Evolutionary conservation across 1,284 basidiomycete genomes (phyloP), one percentile per base, ranked within the genome.

Genomic region (Malassezia furfur): DNA sequence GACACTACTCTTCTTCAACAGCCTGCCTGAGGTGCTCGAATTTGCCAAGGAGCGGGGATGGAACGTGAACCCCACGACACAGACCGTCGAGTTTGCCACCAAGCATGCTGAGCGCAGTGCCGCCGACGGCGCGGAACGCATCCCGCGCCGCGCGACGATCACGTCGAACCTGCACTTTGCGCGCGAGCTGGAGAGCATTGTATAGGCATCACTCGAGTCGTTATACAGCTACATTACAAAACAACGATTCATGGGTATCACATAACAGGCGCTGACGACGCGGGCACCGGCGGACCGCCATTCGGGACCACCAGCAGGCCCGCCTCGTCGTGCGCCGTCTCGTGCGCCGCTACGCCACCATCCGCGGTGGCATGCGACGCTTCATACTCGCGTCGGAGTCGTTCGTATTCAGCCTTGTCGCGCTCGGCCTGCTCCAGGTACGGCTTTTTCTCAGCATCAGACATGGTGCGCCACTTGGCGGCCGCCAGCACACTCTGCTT

Each of bases 401-500:
- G 61, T 54, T 68, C 68, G 57, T 71, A 71, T n/a, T 64, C 62
- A 14, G 56, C 54, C 61, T 72, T 72, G 60, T 73, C 68, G 10
- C 58, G 54, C 36, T 72, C 62, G 39, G 64, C 72, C 40, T 67
- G 63, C 28, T 66, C 63, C 32, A 70, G 52, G 52, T 66, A 71
- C 8, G 68, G 69, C 55, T 66, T 62, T 75, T 90, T 85, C 77
- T 94, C 88, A 39, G 85, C 86, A 75, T 91, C 88, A 40, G 84
- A 85, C 81, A 96, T 86, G 49, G 83, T 84, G 61, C 90, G 81
- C 91, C 91, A 96, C 76, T 86, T 86, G 60, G 85, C 84, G 45
- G 91, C 91, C 49, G 91, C 91, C 48, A 94, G 80, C 3, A 91
- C 88, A 76, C 88, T 91, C 78, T 94, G 91, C 77, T 87, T 87